phyloP scores from a whole-genome alignment of 2,329 filamentous ascomycete genomes.

The Rhexocercosporidium sp. region DNA sequence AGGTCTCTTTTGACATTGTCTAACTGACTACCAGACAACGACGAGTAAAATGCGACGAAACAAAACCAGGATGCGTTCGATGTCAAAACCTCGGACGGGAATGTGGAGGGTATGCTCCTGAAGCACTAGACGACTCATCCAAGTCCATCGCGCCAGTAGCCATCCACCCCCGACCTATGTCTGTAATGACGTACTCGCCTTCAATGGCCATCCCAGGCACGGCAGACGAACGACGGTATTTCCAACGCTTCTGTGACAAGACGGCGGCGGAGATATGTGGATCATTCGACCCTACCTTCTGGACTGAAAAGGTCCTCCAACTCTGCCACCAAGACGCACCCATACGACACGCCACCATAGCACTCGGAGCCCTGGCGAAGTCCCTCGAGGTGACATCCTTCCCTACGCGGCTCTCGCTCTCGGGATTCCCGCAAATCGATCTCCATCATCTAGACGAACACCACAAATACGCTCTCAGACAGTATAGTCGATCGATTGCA shows the following conservation, averaged over 20 bases:
- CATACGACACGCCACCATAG: conserved; percentile 40
- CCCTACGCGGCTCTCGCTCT: conserved; percentile 39
- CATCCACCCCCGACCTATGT: conserved; percentile 41
- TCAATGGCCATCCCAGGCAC: conserved; percentile 38
- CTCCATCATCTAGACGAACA: conserved; percentile 41
- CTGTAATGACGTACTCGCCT: conserved; percentile 39
- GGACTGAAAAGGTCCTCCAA: conserved; percentile 42
- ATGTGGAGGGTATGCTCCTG: conserved; percentile 42
- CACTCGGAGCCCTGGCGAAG: conserved; percentile 40
- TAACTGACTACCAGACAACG: conserved; percentile 38
- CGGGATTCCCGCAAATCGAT: conserved; percentile 42
- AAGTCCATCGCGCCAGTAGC: conserved; percentile 36
- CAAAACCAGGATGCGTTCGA: conserved; percentile 41
- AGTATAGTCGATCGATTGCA: conserved; percentile 40
- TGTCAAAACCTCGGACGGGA: conserved; percentile 43
- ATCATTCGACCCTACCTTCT: conserved; percentile 40
- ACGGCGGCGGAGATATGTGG: conserved; percentile 40
- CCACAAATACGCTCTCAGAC: conserved; percentile 39
- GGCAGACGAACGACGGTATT: conserved; percentile 39
- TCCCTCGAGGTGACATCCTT: conserved; percentile 40
- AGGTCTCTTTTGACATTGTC: neutral
- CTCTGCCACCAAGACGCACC: conserved; percentile 41
- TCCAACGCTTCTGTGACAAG: conserved; percentile 42
- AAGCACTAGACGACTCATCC: conserved; percentile 35
- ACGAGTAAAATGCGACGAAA: conserved; percentile 44